Conservation (phyloP, 768 basidiomycete genomes). For the Lactarius akahatsu region DNA sequence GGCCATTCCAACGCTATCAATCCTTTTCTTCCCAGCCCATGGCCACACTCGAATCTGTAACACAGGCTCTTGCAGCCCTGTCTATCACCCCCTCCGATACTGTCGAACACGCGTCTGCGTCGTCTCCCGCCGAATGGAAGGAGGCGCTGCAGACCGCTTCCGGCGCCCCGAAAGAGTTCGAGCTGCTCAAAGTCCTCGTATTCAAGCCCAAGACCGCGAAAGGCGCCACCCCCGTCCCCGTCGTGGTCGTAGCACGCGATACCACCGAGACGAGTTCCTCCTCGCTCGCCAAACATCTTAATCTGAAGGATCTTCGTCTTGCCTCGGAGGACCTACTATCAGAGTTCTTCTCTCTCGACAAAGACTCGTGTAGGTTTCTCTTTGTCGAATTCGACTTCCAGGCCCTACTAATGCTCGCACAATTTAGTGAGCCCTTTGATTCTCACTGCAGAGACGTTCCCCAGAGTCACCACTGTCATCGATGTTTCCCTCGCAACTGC, state of each 20-base stretch:
- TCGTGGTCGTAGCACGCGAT: conserved; percentile 85
- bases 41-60: conserved; percentile 38
- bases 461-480: conserved; percentile 71
- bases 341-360: conserved; percentile 81
- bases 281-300: conserved; percentile 74
- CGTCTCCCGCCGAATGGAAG: conserved; percentile 75
- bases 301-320: conserved; percentile 83
- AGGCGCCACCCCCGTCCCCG: conserved; percentile 75
- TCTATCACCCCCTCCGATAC: conserved; percentile 54
- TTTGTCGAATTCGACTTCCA: not conserved
- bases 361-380: conserved; percentile 72
- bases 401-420: not conserved
- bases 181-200: conserved; percentile 83
- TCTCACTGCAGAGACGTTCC: conserved; percentile 61
- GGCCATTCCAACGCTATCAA: not conserved
- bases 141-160: conserved; percentile 58
- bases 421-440: conserved; percentile 76
- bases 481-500: conserved; percentile 77
- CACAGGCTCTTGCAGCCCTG: conserved; percentile 49
- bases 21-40: conserved; percentile 34
- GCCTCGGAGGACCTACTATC: conserved; percentile 83
- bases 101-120: conserved; percentile 59
- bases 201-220: conserved; percentile 99
- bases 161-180: conserved; percentile 56
- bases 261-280: conserved; percentile 79